Percentiles rank a stretch among this genome's conserved stretches.
phyloP scores from a whole-genome alignment of 352 stramenopile genomes.

The Plasmopara viticola region DNA sequence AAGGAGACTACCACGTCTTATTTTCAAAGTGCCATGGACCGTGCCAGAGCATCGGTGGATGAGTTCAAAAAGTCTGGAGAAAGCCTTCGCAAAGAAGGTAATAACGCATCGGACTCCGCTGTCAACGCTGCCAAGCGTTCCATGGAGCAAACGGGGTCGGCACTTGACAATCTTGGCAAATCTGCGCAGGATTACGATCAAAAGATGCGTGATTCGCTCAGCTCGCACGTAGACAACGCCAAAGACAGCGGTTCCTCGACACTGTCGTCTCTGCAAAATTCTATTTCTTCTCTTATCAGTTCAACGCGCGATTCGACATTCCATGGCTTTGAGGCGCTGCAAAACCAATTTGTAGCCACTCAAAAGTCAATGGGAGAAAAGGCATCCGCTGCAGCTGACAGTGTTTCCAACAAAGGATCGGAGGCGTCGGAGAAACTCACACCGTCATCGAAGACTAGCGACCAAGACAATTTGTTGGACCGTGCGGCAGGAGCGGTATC shows the following conservation, averaged over 20 bases:
- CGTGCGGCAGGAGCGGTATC: conserved; percentile 10
- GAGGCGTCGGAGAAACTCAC: conserved; percentile 18
- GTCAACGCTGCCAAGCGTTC: conserved; percentile 24
- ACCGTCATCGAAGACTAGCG: background rate
- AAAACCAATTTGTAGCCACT: conserved; percentile 24
- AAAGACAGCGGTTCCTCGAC: conserved; percentile 22
- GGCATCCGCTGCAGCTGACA: conserved; percentile 4
- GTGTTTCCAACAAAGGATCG: conserved; percentile 22
- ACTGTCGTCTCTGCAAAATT: conserved; percentile 17
- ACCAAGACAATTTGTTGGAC: conserved; percentile 21
- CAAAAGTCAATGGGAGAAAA: conserved; percentile 23
- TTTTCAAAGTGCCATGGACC: conserved; percentile 34
- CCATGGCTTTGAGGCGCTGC: conserved; percentile 32
- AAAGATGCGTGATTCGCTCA: conserved; percentile 15
- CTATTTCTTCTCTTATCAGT: conserved; percentile 24
- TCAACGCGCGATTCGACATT: conserved; percentile 29
- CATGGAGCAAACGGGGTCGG: conserved; percentile 26
- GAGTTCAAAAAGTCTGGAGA: conserved; percentile 20
- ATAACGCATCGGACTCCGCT: conserved; percentile 18
- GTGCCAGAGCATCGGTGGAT: conserved; percentile 15
- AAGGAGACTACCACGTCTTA: conserved; percentile 30
- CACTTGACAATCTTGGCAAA: conserved; percentile 24
- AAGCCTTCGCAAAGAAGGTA: conserved; percentile 10
- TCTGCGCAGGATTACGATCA: conserved; percentile 18
- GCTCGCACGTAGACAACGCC: conserved; percentile 12